Conservation (phyloP, 352 stramenopile species). For the Halophytophthora batemanensis region DNA sequence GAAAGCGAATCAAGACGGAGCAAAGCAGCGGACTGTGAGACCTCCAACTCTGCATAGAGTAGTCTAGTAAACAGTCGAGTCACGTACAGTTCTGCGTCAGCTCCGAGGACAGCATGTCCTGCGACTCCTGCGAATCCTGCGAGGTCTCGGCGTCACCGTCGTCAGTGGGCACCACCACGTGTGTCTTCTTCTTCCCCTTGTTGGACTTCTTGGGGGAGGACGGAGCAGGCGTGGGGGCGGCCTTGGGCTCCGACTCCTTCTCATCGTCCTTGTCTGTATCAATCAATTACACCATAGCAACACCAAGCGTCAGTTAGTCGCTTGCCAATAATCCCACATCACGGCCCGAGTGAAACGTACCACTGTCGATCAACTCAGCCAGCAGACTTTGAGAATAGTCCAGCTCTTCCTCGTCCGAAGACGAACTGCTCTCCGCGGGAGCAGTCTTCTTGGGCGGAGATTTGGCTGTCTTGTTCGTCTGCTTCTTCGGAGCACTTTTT, state of each 20-base stretch:
- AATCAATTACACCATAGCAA: constrained; percentile 4
- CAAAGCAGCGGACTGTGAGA: constrained; percentile 4
- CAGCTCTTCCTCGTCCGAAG: constrained; percentile 58
- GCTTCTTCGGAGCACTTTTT: constrained; percentile 1
- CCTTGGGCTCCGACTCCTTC: background rate
- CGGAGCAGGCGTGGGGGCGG: constrained; percentile 6
- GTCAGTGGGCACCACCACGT: constrained; percentile 21
- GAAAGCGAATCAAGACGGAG: background rate
- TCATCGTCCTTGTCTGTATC: constrained; percentile 31
- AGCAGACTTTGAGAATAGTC: constrained; percentile 79
- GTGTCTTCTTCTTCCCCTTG: constrained; percentile 33
- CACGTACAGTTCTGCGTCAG: constrained; percentile 50
- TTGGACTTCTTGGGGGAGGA: constrained; percentile 19
- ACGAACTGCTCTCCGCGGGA: constrained; percentile 24
- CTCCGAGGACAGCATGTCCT: constrained; percentile 47
- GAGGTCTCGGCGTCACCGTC: constrained; percentile 28
- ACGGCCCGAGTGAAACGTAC: constrained; percentile 29
- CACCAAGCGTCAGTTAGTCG: constrained; percentile 14
- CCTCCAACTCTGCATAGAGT: background rate
- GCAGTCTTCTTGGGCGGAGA: constrained; percentile 13
- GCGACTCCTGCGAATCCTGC: constrained; percentile 40
- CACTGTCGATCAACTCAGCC: constrained; percentile 62
- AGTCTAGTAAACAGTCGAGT: background rate
- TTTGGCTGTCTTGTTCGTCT: constrained; percentile 1
- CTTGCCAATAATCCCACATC: constrained; percentile 18